phyloP scores from a whole-genome alignment of 192 early-diverging fungal genomes.

The Lobosporangium transversale region DNA sequence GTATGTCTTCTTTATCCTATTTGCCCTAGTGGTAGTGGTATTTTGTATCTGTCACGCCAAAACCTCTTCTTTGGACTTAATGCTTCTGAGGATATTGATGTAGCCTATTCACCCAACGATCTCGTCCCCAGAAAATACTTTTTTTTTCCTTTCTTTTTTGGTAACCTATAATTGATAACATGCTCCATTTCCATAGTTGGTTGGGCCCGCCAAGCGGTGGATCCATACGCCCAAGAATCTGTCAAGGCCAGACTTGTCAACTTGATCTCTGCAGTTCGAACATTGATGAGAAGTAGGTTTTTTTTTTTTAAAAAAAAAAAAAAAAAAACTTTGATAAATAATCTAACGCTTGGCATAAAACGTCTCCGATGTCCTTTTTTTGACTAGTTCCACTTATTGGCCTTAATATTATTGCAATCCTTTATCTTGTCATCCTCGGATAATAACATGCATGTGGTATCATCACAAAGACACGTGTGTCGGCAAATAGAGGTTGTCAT shows the following conservation, averaged over 20 bases:
- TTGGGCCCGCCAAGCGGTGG: conserved; percentile 59
- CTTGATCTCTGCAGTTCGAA: conserved; percentile 90
- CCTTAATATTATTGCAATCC: conserved; percentile 82
- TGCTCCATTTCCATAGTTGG: conserved; percentile 64
- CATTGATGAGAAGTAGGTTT: conserved; percentile 84
- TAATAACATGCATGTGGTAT: conserved; percentile 29
- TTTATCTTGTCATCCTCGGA: conserved; percentile 85
- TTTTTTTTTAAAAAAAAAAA: neutral
- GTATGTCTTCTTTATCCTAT: conserved; percentile 58
- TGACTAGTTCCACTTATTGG: conserved; percentile 80
- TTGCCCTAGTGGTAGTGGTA: too few species aligned
- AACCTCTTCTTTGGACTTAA: neutral
- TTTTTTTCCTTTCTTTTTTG: too few species aligned
- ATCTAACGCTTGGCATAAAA: too few species aligned
- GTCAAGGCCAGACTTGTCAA: conserved; percentile 85
- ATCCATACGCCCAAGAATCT: conserved; percentile 66
- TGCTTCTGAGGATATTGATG: neutral
- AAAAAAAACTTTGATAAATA: too few species aligned
- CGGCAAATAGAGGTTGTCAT: too few species aligned
- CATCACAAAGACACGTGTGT: too few species aligned
- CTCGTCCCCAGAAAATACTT: too few species aligned
- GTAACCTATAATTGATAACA: too few species aligned
- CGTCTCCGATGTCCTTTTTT: neutral
- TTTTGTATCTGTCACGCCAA: too few species aligned
- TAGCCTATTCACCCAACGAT: neutral